Conservation (phyloP, 2,329 filamentous ascomycete species). For the Conoideocrella luteorostrata region DNA sequence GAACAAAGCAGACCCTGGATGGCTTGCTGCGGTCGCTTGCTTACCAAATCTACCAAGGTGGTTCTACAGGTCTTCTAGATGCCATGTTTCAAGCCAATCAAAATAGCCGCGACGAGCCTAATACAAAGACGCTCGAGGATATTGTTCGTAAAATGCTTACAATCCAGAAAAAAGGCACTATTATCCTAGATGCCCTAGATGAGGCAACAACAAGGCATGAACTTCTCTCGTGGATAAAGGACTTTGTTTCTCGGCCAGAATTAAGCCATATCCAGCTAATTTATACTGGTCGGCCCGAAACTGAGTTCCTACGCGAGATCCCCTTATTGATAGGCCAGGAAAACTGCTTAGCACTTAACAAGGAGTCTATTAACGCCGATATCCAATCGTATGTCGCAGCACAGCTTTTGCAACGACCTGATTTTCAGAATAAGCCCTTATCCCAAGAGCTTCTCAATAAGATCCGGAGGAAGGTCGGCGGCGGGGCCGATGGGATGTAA, state of each 20-base stretch:
- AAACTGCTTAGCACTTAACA: slow-evolving; percentile 14
- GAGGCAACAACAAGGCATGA: slow-evolving; percentile 13
- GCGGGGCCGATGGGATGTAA: slow-evolving; percentile 23
- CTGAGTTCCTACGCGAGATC: slow-evolving; percentile 11
- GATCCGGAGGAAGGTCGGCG: slow-evolving; percentile 12
- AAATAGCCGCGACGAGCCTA: not conserved
- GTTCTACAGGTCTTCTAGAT: slow-evolving; percentile 4
- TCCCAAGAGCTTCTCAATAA: slow-evolving; percentile 7
- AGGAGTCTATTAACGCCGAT: slow-evolving; percentile 12
- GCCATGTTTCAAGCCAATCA: not conserved
- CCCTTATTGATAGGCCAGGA: slow-evolving; percentile 8
- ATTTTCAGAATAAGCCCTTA: slow-evolving; percentile 13
- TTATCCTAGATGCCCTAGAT: slow-evolving; percentile 19
- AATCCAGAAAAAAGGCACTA: not conserved
- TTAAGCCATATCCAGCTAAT: slow-evolving; percentile 10
- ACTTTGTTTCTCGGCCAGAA: slow-evolving; percentile 4
- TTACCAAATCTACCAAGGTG: slow-evolving; percentile 15
- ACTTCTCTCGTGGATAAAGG: slow-evolving; percentile 15
- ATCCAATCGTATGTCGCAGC: slow-evolving; percentile 12
- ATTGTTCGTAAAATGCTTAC: slow-evolving; percentile 15
- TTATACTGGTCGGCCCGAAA: slow-evolving; percentile 15
- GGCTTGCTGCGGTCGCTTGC: slow-evolving; percentile 12
- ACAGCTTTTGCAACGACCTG: slow-evolving; percentile 11
- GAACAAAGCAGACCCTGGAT: slow-evolving; percentile 12
- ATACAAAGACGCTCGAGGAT: not conserved